Evolutionary conservation across 768 basidiomycete species (phyloP).

Genomic region (Kwoniella pini): DNA sequence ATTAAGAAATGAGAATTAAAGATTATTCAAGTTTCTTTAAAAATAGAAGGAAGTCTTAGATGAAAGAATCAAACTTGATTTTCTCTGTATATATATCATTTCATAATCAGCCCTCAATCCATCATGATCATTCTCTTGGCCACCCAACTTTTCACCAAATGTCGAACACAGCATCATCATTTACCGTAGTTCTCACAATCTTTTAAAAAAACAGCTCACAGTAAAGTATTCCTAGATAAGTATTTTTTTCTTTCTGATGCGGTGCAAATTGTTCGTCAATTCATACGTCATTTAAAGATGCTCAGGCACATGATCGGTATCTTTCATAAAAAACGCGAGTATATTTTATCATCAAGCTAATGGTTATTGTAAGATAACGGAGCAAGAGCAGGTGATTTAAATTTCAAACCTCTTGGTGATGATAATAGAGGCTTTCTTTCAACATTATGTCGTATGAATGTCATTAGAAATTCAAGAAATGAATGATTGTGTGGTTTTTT

Average conservation of each 20-base stretch:
- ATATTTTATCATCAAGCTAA: too few species aligned
- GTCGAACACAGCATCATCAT: conserved; percentile 1
- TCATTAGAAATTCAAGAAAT: too few species aligned
- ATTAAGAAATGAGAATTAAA: neutral
- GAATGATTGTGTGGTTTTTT: too few species aligned
- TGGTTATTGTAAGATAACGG: too few species aligned
- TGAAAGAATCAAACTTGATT: neutral
- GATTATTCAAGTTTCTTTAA: neutral
- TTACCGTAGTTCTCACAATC: conserved; percentile 8
- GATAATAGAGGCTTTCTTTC: too few species aligned
- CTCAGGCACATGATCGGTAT: neutral
- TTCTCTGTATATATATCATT: too few species aligned
- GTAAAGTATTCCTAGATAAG: too few species aligned
- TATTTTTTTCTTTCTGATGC: too few species aligned
- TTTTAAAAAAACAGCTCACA: neutral
- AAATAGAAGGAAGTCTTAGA: neutral
- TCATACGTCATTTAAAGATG: conserved; percentile 1
- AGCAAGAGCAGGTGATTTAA: too few species aligned
- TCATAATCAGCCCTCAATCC: too few species aligned
- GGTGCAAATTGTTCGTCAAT: neutral
- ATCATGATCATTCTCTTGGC: neutral
- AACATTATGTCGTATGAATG: too few species aligned
- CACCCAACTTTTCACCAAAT: neutral
- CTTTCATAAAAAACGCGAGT: neutral
- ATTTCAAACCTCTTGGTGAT: too few species aligned